phyloP scores from a whole-genome alignment of 2,329 filamentous ascomycete genomes.

The Ascochyta clinopodiicola region DNA sequence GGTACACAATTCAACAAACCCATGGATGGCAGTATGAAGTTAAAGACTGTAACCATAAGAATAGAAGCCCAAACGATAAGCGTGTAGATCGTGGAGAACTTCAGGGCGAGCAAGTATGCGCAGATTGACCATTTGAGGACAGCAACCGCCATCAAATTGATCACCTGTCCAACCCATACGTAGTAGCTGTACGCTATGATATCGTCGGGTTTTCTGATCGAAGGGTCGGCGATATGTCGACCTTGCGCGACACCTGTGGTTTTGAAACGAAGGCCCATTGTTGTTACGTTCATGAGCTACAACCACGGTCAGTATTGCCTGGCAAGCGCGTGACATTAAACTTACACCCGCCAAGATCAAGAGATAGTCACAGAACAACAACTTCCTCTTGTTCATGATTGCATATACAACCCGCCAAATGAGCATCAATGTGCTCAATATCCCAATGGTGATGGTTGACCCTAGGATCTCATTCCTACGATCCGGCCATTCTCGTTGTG shows the following conservation, averaged over 20 bases:
- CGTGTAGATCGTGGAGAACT: conserved; percentile 31
- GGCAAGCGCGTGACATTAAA: neutral
- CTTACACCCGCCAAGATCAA: conserved; percentile 30
- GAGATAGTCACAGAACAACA: conserved; percentile 33
- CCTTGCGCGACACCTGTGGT: conserved; percentile 26
- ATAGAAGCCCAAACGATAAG: conserved; percentile 33
- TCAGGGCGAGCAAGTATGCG: conserved; percentile 34
- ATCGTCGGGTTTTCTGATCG: conserved; percentile 25
- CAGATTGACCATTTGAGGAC: conserved; percentile 39
- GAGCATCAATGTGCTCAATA: conserved; percentile 24
- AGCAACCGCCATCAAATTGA: conserved; percentile 35
- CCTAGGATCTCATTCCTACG: conserved; percentile 24
- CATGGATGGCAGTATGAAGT: conserved; percentile 29
- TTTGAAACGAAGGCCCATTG: conserved; percentile 24
- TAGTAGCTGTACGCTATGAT: conserved; percentile 29
- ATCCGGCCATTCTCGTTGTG: conserved; percentile 24
- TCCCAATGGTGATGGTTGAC: conserved; percentile 20
- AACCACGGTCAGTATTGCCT: neutral
- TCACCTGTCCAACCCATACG: conserved; percentile 29
- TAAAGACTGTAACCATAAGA: conserved; percentile 33
- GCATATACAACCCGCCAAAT: conserved; percentile 33
- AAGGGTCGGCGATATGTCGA: conserved; percentile 33
- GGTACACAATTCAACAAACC: conserved; percentile 30
- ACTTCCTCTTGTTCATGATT: conserved; percentile 24
- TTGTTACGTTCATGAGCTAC: conserved; percentile 27